Base-by-base conservation (phyloP, 495 filamentous ascomycete genomes). In the Penicillium macrosclerotiorum region DNA sequence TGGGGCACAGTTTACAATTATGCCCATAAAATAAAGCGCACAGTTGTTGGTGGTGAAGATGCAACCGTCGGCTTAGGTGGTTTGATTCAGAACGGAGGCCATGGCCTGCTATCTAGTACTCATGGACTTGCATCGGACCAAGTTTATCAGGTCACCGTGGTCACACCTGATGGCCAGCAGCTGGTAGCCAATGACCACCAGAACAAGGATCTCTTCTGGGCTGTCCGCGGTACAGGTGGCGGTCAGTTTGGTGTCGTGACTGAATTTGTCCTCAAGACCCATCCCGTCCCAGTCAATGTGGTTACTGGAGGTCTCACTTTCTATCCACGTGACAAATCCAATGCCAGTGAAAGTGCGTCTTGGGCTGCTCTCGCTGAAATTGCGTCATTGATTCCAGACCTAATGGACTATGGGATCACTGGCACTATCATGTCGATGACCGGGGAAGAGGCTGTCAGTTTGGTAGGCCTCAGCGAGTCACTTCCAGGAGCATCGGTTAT, bases 131-230 rank as follows among this genome's bases (percentile, higher is more conserved):
- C 39, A 13, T 51, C 53, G 4, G 77, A 80, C 34, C 78, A 74
- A 2, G 72, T 79, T 3, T 58, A 78, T 19, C 63, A 78, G 33
- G 76, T 74, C 35, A 72, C 75, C 7, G 73, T 80, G 14, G 55
- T 82, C 19, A 79, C 78, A 0, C 69, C 71, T 5, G 64, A 76
- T 11, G 77, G 78, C 4, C 39, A 50, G 7, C 63, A 61, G 6
- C 57, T 70, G 0, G 70, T 73, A 2, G 77, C 75, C 11, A 76
- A 74, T 34, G 47, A 65, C 5, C 48, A 55, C 3, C 57, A 67
- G 35, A 78, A 82, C 49, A 36, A 68, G 2, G 79, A 82, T 37
- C 71, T 82, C 14, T 81, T 80, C 63, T 81, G 73, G 51, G 71
- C 69, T 5, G 25, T 74, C 6, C 58, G 66, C 5, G 63, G 55